Conservation (phyloP, 2,329 filamentous ascomycete species). For the Aspergillus sp. region DNA sequence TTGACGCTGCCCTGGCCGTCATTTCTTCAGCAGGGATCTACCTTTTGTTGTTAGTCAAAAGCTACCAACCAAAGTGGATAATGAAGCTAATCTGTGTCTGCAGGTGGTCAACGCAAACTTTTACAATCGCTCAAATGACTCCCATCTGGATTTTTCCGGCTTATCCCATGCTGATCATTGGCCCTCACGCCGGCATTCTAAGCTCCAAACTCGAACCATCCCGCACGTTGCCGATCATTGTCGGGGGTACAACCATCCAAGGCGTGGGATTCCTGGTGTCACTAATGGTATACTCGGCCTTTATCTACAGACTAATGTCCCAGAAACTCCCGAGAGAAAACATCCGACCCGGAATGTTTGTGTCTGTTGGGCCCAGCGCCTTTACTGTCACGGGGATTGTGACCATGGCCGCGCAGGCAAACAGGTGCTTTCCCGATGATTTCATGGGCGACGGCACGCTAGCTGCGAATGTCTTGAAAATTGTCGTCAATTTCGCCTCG, state of each 20-base stretch:
- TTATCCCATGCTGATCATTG: slow-evolving; percentile 78
- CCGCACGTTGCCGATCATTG: slow-evolving; percentile 58
- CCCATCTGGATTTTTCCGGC: slow-evolving; percentile 87
- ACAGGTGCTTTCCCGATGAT: slow-evolving; percentile 52
- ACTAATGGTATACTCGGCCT: slow-evolving; percentile 82
- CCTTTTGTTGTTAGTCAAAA: slow-evolving; percentile 67
- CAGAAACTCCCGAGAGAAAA: slow-evolving; percentile 79
- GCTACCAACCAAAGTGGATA: not conserved
- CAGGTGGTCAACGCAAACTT: slow-evolving; percentile 67
- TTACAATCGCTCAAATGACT: slow-evolving; percentile 81
- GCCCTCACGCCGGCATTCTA: slow-evolving; percentile 70
- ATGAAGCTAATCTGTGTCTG: slow-evolving; percentile 16
- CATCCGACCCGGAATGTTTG: slow-evolving; percentile 82
- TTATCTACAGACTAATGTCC: slow-evolving; percentile 85
- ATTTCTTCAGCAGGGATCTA: slow-evolving; percentile 73
- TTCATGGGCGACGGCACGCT: slow-evolving; percentile 64
- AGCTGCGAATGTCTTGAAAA: slow-evolving; percentile 58
- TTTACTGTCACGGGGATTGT: slow-evolving; percentile 68
- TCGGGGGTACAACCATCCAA: slow-evolving; percentile 65
- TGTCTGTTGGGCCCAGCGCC: slow-evolving; percentile 76
- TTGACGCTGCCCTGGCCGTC: slow-evolving; percentile 71
- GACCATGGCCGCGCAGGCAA: slow-evolving; percentile 59
- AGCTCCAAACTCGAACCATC: slow-evolving; percentile 51
- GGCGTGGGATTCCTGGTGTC: slow-evolving; percentile 68
- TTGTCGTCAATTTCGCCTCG: slow-evolving; percentile 66